Base-by-base conservation (phyloP, 2,329 filamentous ascomycete species). In the Rhinocladiella mackenziei region DNA sequence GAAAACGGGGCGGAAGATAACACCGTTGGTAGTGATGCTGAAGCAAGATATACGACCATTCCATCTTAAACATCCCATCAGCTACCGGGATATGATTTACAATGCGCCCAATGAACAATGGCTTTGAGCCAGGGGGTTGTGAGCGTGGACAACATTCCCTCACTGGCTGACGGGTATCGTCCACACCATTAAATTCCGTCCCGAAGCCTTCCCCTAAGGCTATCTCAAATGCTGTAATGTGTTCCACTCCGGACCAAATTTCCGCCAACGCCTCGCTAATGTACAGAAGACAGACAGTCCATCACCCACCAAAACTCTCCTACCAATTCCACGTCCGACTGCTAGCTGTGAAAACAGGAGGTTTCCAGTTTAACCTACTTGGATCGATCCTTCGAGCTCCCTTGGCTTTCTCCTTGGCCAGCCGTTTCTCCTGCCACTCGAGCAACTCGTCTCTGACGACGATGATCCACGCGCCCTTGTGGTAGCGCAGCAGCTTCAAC, bases 301-400 rank as follows among this genome's bases (percentile, higher is more conserved):
- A 25, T 15, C 14, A 10, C 18, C 13, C 11, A 11, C 29, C 7
- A 15, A 6, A 32, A 32, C 9, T 9, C 7, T 15, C 11, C 38
- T 51, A 96, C 91, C 91, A 97, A 50, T 89, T 94, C 92, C 92
- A 97, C 9, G 91, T 97, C 57, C 91, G 77, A 56, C 81, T 86
- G 10, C 85, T 86, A 1, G 91, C 89, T 18, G 84, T 89, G 61
- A 97, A 97, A 0, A 96, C 86, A 0, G 92, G 92, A 8, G 92
- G 91, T 66, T 94, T 97, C 92, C 92, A 98, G 59, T 89, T 84
- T 45, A 98, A 80, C 58, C 78, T 77, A 14, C 80, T 76, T 0
- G 89, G 75, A 50, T 94, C 85, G 53, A 98, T 89, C 32, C 77
- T 68, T 35, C 65, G 76, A 64, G 83, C 83, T 47, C 83, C 80